These are phyloP conservation scores for Hypomontagnella submonticulosa DNA, from an alignment of 495 filamentous ascomycete genomes.

Conservation along the genomic window DNA sequence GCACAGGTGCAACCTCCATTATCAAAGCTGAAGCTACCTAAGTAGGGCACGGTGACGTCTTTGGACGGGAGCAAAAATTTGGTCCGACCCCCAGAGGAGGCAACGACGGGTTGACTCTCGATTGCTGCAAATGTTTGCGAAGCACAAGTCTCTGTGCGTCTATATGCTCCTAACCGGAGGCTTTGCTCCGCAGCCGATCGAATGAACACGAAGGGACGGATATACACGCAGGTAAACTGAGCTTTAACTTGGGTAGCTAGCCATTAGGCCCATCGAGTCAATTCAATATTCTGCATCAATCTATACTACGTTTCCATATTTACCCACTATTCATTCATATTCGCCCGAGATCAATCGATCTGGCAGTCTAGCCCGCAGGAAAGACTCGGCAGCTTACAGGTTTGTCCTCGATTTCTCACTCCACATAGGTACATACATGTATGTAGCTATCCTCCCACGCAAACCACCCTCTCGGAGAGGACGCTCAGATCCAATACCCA, in stretches of 20 bases:
- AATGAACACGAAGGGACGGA: neutral
- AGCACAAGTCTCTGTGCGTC: conserved; percentile 3
- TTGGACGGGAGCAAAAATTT: conserved; percentile 4
- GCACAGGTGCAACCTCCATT: conserved; percentile 10
- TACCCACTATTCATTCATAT: conserved; percentile 20
- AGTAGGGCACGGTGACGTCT: conserved; percentile 21
- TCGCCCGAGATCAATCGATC: conserved; percentile 16
- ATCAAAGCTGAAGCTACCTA: conserved; percentile 2
- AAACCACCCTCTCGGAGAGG: conserved; percentile 7
- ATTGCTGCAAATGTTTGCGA: conserved; percentile 21
- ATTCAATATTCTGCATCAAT: neutral
- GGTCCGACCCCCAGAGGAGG: neutral
- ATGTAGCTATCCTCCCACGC: too few relatives aligned
- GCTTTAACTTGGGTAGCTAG: conserved; percentile 1
- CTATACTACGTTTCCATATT: conserved; percentile 5
- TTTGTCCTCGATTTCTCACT: conserved; percentile 32
- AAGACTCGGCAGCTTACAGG: conserved; percentile 16
- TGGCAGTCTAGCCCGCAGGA: conserved; percentile 9
- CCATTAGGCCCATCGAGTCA: neutral
- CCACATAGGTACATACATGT: too few relatives aligned
- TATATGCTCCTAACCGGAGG: conserved; percentile 22
- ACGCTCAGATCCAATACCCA: conserved; percentile 7
- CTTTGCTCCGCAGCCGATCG: conserved; percentile 23
- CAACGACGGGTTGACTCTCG: conserved; percentile 17
- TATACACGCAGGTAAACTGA: conserved; percentile 8